phyloP scores from a whole-genome alignment of 345 rosid genomes.

The Excoecaria agallocha region DNA sequence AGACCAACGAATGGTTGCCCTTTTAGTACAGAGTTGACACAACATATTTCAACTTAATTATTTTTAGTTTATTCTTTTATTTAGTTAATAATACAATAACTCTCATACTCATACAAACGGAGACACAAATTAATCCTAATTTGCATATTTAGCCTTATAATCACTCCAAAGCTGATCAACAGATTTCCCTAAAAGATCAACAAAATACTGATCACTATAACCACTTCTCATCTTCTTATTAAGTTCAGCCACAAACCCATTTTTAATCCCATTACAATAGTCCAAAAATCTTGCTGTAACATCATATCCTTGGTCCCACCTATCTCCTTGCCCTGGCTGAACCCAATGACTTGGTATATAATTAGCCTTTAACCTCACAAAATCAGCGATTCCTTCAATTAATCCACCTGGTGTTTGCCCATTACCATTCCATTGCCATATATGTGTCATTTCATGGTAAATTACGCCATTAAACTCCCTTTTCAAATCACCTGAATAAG shows the following conservation, averaged over 20 bases:
- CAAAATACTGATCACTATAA: slow-evolving; percentile 44
- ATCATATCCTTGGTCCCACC: slow-evolving; percentile 76
- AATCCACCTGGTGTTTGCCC: slow-evolving; percentile 45
- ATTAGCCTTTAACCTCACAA: slow-evolving; percentile 57
- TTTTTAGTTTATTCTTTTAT: too few relatives aligned
- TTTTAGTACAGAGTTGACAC: too few relatives aligned
- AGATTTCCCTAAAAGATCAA: slow-evolving; percentile 55
- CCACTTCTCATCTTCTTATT: slow-evolving; percentile 62
- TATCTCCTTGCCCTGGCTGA: slow-evolving; percentile 49
- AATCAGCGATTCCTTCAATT: slow-evolving; percentile 69
- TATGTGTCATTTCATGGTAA: slow-evolving; percentile 64
- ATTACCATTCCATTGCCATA: slow-evolving; percentile 76
- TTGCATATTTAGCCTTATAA: slow-evolving; percentile 59
- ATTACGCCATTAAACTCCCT: slow-evolving; percentile 52
- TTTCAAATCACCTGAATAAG: slow-evolving; percentile 37
- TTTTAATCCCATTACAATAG: slow-evolving; percentile 46
- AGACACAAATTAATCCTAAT: background rate
- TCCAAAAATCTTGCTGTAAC: slow-evolving; percentile 66
- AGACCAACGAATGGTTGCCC: too few relatives aligned
- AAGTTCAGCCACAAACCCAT: slow-evolving; percentile 65
- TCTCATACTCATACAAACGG: background rate
- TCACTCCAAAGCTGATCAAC: slow-evolving; percentile 70
- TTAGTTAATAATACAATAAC: too few relatives aligned
- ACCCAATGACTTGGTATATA: slow-evolving; percentile 58
- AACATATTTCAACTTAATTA: too few relatives aligned